phyloP scores from a whole-genome alignment of 2,329 filamentous ascomycete genomes.

The Neonectria hederae region DNA sequence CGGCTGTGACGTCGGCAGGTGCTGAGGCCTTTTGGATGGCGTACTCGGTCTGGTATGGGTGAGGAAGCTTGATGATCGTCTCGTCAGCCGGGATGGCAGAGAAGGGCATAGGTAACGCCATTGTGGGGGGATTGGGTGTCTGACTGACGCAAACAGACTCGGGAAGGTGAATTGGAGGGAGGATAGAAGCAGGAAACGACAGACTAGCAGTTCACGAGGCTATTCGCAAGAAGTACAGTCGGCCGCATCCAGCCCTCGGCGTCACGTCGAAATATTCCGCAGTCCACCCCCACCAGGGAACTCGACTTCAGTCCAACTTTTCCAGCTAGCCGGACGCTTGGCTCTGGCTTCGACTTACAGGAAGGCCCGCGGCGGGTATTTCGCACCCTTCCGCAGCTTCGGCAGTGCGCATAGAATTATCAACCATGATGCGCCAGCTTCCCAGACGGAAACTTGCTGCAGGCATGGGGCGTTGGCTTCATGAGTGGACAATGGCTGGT shows the following conservation, averaged over 20 bases:
- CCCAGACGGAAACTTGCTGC: background rate
- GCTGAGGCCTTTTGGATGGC: conserved; percentile 47
- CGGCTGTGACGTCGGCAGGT: conserved; percentile 26
- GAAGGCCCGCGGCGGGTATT: conserved; percentile 2
- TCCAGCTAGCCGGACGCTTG: conserved; percentile 11
- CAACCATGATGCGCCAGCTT: conserved; percentile 12
- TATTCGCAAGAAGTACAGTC: conserved; percentile 30
- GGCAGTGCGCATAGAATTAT: conserved; percentile 8
- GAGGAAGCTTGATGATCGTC: conserved; percentile 58
- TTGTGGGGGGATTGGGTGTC: conserved; percentile 16
- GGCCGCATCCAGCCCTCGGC: background rate
- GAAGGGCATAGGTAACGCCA: conserved; percentile 34
- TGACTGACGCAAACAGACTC: background rate
- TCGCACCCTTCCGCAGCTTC: background rate
- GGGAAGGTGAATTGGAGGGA: background rate
- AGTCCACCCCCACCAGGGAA: conserved; percentile 6
- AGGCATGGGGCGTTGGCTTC: conserved; percentile 1
- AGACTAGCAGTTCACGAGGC: conserved; percentile 25
- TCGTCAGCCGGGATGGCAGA: conserved; percentile 45
- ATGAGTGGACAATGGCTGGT: conserved; percentile 5
- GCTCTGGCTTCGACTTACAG: conserved; percentile 2
- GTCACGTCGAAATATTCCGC: conserved; percentile 1
- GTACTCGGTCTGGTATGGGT: conserved; percentile 60
- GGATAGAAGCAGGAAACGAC: background rate
- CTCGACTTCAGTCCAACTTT: conserved; percentile 14